Conservation (phyloP, 1,139 yeast genomes). For the Nadsonia commutata region DNA sequence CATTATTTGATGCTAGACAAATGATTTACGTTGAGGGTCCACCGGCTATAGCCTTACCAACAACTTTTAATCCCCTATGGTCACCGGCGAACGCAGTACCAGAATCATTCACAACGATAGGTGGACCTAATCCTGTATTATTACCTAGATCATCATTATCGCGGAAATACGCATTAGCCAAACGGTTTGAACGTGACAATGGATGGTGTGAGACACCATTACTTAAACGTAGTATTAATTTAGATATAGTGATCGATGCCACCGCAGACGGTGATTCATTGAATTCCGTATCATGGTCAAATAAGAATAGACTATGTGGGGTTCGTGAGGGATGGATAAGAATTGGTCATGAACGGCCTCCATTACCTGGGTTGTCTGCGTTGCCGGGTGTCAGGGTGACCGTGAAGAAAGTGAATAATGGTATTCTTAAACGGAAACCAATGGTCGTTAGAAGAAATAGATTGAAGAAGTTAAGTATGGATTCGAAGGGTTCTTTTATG, state of each 20-base stretch:
- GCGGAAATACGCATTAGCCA: background rate
- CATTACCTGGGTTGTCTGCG: background rate
- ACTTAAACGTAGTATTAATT: background rate
- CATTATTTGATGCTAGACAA: slow-evolving; percentile 4
- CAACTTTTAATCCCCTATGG: background rate
- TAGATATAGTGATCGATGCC: background rate
- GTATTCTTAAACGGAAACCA: background rate
- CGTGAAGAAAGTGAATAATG: background rate
- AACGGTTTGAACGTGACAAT: background rate
- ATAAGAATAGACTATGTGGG: too few relatives aligned
- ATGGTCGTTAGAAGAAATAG: background rate
- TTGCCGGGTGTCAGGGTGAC: background rate
- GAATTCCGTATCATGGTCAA: too few relatives aligned
- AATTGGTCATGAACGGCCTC: background rate
- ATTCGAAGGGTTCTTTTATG: background rate
- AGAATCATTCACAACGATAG: background rate
- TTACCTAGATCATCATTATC: background rate
- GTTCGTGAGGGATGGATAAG: background rate
- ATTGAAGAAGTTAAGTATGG: background rate
- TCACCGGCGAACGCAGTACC: background rate
- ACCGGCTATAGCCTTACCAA: background rate
- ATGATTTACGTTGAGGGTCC: slow-evolving; percentile 10
- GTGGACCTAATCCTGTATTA: background rate
- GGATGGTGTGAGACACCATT: background rate
- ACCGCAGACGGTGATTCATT: too few relatives aligned